Evolutionary conservation across 1,139 yeast genomes (phyloP).

Genomic region (Candida tetrigidarum): DNA sequence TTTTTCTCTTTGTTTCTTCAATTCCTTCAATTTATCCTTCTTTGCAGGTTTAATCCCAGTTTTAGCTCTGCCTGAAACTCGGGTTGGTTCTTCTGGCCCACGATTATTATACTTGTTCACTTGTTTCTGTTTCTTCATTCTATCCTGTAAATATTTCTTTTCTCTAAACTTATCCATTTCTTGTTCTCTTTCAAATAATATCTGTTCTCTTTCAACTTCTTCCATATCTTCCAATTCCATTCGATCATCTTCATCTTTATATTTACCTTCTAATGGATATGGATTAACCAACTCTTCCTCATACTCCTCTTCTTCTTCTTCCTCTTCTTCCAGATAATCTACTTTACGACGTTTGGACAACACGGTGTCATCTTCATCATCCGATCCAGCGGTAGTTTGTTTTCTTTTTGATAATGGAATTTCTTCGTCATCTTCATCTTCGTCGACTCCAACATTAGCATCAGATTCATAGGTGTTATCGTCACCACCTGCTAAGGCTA

Average conservation of each 20-base stretch:
- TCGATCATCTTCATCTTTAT: slow-evolving; percentile 81
- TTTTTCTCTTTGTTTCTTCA: slow-evolving; percentile 83
- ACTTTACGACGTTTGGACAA: slow-evolving; percentile 20
- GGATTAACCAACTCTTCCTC: slow-evolving; percentile 60
- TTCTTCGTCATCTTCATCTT: slow-evolving; percentile 24
- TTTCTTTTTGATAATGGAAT: slow-evolving; percentile 25
- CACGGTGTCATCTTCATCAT: slow-evolving; percentile 30
- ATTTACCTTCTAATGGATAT: slow-evolving; percentile 92
- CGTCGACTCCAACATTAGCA: too few relatives aligned
- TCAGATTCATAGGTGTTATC: slow-evolving; percentile 33
- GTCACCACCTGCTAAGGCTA: slow-evolving; percentile 85
- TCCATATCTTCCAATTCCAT: slow-evolving; percentile 71
- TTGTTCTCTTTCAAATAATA: slow-evolving; percentile 89
- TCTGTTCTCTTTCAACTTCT: slow-evolving; percentile 89
- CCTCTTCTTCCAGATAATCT: slow-evolving; percentile 22
- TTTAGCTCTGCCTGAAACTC: slow-evolving; percentile 26
- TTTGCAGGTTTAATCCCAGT: slow-evolving; percentile 32
- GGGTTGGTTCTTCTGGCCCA: slow-evolving; percentile 21
- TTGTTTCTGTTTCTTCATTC: slow-evolving; percentile 64
- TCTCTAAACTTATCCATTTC: slow-evolving; percentile 89
- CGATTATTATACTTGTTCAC: slow-evolving; percentile 28
- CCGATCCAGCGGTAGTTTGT: slow-evolving; percentile 13
- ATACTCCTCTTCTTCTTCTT: slow-evolving; percentile 32
- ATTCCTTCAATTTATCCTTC: slow-evolving; percentile 71
- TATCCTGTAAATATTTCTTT: slow-evolving; percentile 76